phyloP scores from a whole-genome alignment of 176 grass and related monocot genomes.

The Carex kokanica region DNA sequence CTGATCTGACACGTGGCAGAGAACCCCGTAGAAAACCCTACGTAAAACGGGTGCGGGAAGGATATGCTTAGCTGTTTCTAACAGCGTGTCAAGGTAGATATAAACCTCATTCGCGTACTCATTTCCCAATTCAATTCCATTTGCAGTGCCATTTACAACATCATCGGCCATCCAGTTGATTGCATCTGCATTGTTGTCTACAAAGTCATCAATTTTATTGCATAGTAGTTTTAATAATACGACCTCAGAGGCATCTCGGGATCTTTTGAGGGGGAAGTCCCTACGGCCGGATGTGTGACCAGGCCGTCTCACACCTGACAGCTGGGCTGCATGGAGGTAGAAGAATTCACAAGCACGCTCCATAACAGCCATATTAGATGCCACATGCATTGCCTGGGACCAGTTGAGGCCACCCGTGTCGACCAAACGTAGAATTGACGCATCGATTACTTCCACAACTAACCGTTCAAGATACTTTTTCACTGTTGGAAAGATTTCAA shows the following conservation, averaged over 20 bases:
- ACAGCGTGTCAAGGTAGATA: constrained; percentile 87
- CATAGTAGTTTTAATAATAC: constrained; percentile 57
- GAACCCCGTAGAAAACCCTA: constrained; percentile 69
- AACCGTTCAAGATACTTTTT: constrained; percentile 94
- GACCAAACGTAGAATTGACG: constrained; percentile 59
- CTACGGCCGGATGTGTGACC: constrained; percentile 60
- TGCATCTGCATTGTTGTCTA: constrained; percentile 51
- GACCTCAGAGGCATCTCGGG: constrained; percentile 64
- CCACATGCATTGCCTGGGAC: constrained; percentile 93
- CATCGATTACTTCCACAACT: constrained; percentile 65
- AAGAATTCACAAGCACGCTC: constrained; percentile 97
- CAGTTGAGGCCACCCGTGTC: constrained; percentile 70
- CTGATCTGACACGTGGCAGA: constrained; percentile 66
- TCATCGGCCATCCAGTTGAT: constrained; percentile 91
- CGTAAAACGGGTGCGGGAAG: constrained; percentile 66
- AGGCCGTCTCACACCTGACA: constrained; percentile 71
- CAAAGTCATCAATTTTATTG: constrained; percentile 75
- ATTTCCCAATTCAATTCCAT: constrained; percentile 64
- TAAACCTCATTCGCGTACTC: constrained; percentile 90
- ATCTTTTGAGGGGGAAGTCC: constrained; percentile 74
- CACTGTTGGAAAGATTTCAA: constrained; percentile 69
- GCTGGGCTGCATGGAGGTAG: constrained; percentile 75
- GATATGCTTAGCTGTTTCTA: constrained; percentile 79
- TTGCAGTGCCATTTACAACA: constrained; percentile 74
- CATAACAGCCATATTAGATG: constrained; percentile 90